A percentile compares a stretch with the other conserved stretches of the same genome.
phyloP scores from a whole-genome alignment of 2,329 filamentous ascomycete species.

The Neonectria hederae region DNA sequence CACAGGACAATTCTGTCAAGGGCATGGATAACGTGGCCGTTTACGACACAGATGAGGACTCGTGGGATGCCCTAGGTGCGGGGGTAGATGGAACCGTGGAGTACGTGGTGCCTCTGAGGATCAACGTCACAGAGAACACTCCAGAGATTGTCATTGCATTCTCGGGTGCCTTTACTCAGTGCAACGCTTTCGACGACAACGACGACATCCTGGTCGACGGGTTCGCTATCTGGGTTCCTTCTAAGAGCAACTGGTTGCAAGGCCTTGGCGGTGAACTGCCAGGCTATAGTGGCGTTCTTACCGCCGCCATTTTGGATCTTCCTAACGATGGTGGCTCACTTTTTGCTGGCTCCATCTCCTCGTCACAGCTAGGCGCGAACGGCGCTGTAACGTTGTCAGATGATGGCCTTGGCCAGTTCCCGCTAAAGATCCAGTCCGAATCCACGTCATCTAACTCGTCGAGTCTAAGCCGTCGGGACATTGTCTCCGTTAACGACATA shows the following conservation, averaged over 20 bases:
- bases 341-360: slow-evolving; percentile 85
- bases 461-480: slow-evolving; percentile 58
- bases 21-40: slow-evolving; percentile 80
- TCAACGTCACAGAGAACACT: slow-evolving; percentile 77
- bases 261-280: slow-evolving; percentile 75
- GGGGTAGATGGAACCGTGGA: slow-evolving; percentile 85
- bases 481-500: slow-evolving; percentile 52
- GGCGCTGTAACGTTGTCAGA: slow-evolving; percentile 75
- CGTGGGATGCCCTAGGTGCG: slow-evolving; percentile 82
- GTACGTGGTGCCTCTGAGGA: slow-evolving; percentile 76
- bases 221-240: slow-evolving; percentile 93
- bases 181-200: slow-evolving; percentile 74
- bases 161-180: slow-evolving; percentile 79
- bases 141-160: slow-evolving; percentile 81
- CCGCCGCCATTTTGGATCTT: slow-evolving; percentile 72
- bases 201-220: slow-evolving; percentile 71
- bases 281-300: slow-evolving; percentile 76
- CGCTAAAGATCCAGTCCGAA: slow-evolving; percentile 62
- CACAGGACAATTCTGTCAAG: slow-evolving; percentile 66
- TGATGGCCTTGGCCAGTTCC: slow-evolving; percentile 63
- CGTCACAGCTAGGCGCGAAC: slow-evolving; percentile 75
- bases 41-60: slow-evolving; percentile 73
- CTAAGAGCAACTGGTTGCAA: slow-evolving; percentile 84
- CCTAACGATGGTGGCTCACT: slow-evolving; percentile 70
- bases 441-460: slow-evolving; percentile 46